Evolutionary conservation across 1,284 basidiomycete genomes (phyloP), one percentile per base, ranked within the genome.

Genomic region (Afroboletus lepidellus): DNA sequence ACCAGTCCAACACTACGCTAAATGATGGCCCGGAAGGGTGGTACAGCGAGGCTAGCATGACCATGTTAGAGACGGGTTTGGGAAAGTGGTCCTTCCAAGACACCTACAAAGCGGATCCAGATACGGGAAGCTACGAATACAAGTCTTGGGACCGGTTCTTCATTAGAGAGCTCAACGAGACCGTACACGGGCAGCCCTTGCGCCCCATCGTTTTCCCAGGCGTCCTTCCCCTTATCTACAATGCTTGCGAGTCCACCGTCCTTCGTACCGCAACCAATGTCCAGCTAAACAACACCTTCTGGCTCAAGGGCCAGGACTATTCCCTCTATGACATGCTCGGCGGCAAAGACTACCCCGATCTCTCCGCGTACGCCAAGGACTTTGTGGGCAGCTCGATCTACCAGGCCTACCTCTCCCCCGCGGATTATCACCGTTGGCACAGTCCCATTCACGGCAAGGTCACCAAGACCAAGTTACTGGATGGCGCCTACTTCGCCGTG

Each of bases 381-480:
- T 32, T 50, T 51, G 63, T 71, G 8, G 78, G 77, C 2, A 79
- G 80, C 1, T 77, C 79, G 0, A 66, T 83, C 45, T 81, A 75
- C 58, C 83, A 84, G 57, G 78, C 75, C 0, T 82, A 77, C 69
- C 73, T 84, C 46, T 68, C 66, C 25, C 69, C 77, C 0, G 53
- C 68, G 5, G 71, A 72, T 15, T 84, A 81, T 58, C 81, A 83
- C 55, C 77, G 80, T 37, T 83, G 79, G 80, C 75, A 77, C 59
- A 67, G 71, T 25, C 82, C 81, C 8, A 71, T 84, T 8, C 67
- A 69, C 9, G 81, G 81, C 1, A 72, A 52, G 0, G 69, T 84
- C 54, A 62, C 64, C 23, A 76, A 78, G 50, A 66, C 69, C 5
- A 69, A 68, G 4, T 49, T 71, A 5, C 61, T 81, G 2, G 68